A percentile compares a stretch with the other conserved stretches of the same genome.
Conservation (phyloP, 179 eudicot genomes). For the Heliamphora pulchella region DNA sequence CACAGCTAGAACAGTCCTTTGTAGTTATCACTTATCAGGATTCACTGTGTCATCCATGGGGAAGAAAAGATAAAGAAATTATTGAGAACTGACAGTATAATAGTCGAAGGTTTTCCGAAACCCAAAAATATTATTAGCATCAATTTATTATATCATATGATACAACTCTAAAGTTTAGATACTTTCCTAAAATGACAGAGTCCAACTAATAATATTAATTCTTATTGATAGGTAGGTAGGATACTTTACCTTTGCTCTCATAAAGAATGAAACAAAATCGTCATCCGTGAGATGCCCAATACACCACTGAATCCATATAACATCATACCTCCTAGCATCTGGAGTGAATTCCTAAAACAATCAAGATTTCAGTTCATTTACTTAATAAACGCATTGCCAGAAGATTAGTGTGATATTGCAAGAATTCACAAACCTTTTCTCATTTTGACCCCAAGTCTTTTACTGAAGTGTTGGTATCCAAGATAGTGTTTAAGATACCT, state of each 20-base stretch:
- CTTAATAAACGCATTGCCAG: not conserved
- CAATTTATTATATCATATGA: not conserved
- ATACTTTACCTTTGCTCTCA: slow-evolving; percentile 65
- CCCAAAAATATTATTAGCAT: not conserved
- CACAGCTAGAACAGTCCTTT: not conserved
- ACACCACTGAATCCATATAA: slow-evolving; percentile 99
- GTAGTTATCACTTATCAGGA: not conserved
- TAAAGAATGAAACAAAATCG: slow-evolving; percentile 80
- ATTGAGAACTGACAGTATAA: not conserved
- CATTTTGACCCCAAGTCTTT: no score
- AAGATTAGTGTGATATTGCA: not conserved
- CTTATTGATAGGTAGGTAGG: not conserved
- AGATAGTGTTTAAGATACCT: no score
- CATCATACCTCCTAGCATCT: slow-evolving; percentile 68
- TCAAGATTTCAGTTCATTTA: not conserved
- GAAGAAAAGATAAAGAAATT: not conserved
- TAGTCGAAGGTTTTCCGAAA: not conserved
- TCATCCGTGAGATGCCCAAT: slow-evolving; percentile 94
- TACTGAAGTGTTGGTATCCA: no score
- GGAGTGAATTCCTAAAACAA: slow-evolving; percentile 74
- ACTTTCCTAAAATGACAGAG: not conserved
- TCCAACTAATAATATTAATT: not conserved
- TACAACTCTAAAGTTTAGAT: not conserved
- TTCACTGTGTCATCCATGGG: not conserved
- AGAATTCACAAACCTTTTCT: no score